Evolutionary conservation across 2,329 filamentous ascomycete species (phyloP).

Genomic region (Metarhizium sp.): DNA sequence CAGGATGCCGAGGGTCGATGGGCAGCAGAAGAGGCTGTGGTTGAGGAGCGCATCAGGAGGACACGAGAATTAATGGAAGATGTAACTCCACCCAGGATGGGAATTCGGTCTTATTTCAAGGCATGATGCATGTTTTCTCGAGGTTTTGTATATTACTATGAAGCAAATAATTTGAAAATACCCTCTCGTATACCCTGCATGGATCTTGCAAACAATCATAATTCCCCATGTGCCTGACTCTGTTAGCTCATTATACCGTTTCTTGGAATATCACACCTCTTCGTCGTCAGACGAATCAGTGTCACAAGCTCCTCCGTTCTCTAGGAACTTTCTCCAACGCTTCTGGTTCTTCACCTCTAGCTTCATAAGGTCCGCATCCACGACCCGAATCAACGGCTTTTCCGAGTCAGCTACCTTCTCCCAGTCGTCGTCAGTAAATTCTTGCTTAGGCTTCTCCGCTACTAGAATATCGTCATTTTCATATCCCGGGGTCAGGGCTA

Average conservation of each 20-base stretch:
- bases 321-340: constrained; percentile 18
- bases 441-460: constrained; percentile 10
- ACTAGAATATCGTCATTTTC: constrained; percentile 30
- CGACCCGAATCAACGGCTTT: constrained; percentile 16
- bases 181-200: neutral
- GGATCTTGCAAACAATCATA: neutral
- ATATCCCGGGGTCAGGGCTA: constrained; percentile 32
- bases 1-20: constrained; percentile 35
- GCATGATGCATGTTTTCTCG: constrained; percentile 12
- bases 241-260: neutral
- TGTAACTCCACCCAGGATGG: constrained; percentile 25
- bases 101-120: constrained; percentile 28
- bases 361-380: constrained; percentile 13
- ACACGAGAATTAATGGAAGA: constrained; percentile 45
- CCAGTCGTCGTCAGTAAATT: constrained; percentile 21
- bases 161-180: neutral
- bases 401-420: constrained; percentile 17
- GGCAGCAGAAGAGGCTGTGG: constrained; percentile 45
- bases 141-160: neutral
- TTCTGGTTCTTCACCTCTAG: constrained; percentile 14
- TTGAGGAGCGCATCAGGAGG: constrained; percentile 40
- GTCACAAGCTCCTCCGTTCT: constrained; percentile 5
- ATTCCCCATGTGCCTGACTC: neutral
- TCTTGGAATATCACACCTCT: neutral
- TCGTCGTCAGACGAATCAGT: constrained; percentile 1